Evolutionary conservation across 2,329 filamentous ascomycete species (phyloP).

Genomic region (Colletotrichum eremochloae): DNA sequence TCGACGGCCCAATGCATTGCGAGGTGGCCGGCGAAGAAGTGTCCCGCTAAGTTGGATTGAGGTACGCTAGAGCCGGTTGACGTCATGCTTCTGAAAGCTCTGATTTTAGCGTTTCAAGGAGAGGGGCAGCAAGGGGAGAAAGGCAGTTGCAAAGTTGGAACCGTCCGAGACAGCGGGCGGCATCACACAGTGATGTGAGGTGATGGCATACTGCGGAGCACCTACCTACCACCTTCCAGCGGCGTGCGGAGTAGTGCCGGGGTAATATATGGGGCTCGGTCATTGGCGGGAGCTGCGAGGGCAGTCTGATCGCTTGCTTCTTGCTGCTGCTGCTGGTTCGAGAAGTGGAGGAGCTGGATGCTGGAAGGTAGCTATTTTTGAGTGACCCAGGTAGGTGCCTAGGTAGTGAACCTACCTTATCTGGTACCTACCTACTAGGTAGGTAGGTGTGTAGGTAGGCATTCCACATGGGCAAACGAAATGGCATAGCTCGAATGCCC

Average conservation of each 20-base stretch:
- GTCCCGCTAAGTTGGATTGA: slow-evolving; percentile 38
- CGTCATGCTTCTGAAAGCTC: slow-evolving; percentile 43
- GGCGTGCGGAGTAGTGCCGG: neutral
- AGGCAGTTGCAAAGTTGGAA: slow-evolving; percentile 5
- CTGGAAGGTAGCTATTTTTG: neutral
- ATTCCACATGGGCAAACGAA: slow-evolving; percentile 40
- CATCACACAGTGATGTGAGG: neutral
- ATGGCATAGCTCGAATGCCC: slow-evolving; percentile 39
- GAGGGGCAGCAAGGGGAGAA: slow-evolving; percentile 39
- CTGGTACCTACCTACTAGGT: neutral
- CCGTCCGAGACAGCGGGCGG: neutral
- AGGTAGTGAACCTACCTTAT: neutral
- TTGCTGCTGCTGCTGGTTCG: neutral
- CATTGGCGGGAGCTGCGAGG: neutral
- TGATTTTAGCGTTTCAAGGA: slow-evolving; percentile 42
- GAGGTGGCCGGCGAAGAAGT: slow-evolving; percentile 32
- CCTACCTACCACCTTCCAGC: neutral
- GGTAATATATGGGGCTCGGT: neutral
- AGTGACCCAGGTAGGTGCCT: neutral
- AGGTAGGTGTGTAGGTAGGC: neutral
- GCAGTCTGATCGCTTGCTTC: neutral
- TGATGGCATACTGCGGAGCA: neutral
- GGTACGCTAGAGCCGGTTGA: slow-evolving; percentile 40
- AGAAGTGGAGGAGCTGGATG: neutral
- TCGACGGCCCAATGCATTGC: slow-evolving; percentile 31